Evolutionary conservation across 75 land plant species (phyloP).

Genomic region (Isoetes taiwanensis): DNA sequence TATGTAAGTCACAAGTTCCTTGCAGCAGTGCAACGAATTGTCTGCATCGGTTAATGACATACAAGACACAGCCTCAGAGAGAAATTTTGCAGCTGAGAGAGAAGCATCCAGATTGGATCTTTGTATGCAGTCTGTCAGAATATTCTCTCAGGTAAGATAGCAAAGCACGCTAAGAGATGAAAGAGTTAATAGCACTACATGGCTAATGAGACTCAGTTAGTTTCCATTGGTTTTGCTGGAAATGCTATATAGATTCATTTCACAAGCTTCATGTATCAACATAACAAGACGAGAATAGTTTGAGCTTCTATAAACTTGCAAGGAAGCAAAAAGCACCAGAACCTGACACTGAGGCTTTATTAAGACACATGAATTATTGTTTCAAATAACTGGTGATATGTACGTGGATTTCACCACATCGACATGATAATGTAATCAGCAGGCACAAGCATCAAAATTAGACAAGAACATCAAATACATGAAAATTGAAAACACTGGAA

Average conservation of each 20-base stretch:
- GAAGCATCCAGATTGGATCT: constrained; percentile 10
- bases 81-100: constrained; percentile 11
- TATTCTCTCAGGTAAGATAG: no score
- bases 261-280: no score
- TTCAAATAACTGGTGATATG: no score
- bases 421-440: neutral
- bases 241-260: no score
- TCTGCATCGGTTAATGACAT: neutral
- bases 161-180: neutral
- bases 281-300: no score
- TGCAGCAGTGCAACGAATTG: constrained; percentile 4
- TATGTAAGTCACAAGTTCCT: constrained; percentile 8
- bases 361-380: neutral
- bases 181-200: neutral
- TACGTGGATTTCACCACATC: neutral
- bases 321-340: neutral
- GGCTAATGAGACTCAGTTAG: neutral
- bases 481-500: neutral
- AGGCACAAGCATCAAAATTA: neutral
- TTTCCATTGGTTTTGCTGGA: neutral
- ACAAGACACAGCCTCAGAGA: constrained; percentile 1
- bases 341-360: neutral
- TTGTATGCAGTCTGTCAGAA: constrained; percentile 12
- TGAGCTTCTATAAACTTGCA: no score
- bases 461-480: neutral